Percentiles rank a stretch among this genome's conserved stretches.
Evolutionary conservation across 306 rosid species (phyloP).

Genomic region (Cicer yamashitae): DNA sequence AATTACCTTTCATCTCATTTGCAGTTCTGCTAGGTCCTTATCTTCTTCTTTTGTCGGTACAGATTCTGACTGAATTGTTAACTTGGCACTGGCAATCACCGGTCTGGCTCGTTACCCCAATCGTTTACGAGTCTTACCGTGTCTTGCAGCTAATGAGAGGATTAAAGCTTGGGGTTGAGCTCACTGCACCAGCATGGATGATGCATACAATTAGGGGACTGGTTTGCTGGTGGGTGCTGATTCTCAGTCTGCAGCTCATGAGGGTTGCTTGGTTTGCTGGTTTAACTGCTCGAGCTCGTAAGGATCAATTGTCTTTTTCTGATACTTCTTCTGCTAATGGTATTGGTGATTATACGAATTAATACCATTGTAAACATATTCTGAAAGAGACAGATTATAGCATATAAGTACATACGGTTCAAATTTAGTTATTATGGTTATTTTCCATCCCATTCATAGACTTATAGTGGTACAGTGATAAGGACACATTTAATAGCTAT

Average conservation of each 20-base stretch:
- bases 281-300: slow-evolving; percentile 53
- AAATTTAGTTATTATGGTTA: slow-evolving; percentile 11
- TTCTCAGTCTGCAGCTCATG: slow-evolving; percentile 91
- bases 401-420: slow-evolving; percentile 13
- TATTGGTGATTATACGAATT: slow-evolving; percentile 33
- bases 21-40: slow-evolving; percentile 82
- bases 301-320: slow-evolving; percentile 40
- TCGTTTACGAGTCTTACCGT: slow-evolving; percentile 81
- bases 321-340: slow-evolving; percentile 46
- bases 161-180: slow-evolving; percentile 79
- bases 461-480: slow-evolving; percentile 39
- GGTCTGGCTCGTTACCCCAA: slow-evolving; percentile 92
- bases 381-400: slow-evolving; percentile 32
- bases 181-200: slow-evolving; percentile 79
- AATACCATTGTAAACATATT: slow-evolving; percentile 1
- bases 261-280: slow-evolving; percentile 98
- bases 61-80: slow-evolving; percentile 79
- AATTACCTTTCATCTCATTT: slow-evolving; percentile 64
- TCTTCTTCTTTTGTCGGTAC: slow-evolving; percentile 76
- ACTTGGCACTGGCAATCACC: slow-evolving; percentile 98
- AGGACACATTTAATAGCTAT: slow-evolving; percentile 26
- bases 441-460: slow-evolving; percentile 18
- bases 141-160: slow-evolving; percentile 95
- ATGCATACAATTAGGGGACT: slow-evolving; percentile 76
- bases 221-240: slow-evolving; percentile 95